Percentiles rank a stretch among this genome's conserved stretches.
These are phyloP conservation scores for Saksenaea vasiformis DNA, from an alignment of 371 early-diverging fungal genomes.

Conservation along the genomic window DNA sequence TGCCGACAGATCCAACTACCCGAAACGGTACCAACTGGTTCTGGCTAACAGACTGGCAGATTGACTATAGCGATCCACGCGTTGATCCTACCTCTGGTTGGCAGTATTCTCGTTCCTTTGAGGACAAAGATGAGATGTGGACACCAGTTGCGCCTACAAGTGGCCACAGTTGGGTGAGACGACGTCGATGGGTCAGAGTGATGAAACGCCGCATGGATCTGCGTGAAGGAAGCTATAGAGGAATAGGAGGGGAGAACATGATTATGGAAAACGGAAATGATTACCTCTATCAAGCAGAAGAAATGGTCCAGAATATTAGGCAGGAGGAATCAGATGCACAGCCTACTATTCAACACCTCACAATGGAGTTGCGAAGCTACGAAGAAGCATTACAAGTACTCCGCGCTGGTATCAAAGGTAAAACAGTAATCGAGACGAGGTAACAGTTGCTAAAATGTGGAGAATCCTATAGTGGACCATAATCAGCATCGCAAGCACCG, in stretches of 20 bases:
- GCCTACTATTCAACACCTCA: constrained; percentile 19
- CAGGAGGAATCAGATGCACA: constrained; percentile 11
- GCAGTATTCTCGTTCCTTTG: constrained; percentile 65
- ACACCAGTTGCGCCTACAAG: constrained; percentile 44
- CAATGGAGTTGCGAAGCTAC: constrained; percentile 51
- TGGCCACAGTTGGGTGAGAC: constrained; percentile 62
- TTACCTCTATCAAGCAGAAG: constrained; percentile 18
- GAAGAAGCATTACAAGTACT: constrained; percentile 65
- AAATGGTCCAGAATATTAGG: neutral
- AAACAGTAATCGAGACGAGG: neutral
- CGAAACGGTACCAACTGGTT: constrained; percentile 57
- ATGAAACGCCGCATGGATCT: constrained; percentile 66
- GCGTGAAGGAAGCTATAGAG: constrained; percentile 28
- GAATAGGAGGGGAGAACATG: constrained; percentile 16
- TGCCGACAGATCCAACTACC: constrained; percentile 33
- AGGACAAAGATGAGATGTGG: constrained; percentile 57
- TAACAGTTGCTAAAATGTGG: neutral
- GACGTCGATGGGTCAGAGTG: constrained; percentile 74
- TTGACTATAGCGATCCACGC: constrained; percentile 63
- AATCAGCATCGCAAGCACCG: constrained; percentile 55
- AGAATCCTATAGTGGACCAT: constrained; percentile 53
- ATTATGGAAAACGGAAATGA: constrained; percentile 3
- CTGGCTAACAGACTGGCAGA: constrained; percentile 80
- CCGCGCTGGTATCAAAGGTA: constrained; percentile 66
- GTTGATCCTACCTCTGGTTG: constrained; percentile 62